Conservation (phyloP, 176 grass and related monocot species). For the Hordeum marinum region DNA sequence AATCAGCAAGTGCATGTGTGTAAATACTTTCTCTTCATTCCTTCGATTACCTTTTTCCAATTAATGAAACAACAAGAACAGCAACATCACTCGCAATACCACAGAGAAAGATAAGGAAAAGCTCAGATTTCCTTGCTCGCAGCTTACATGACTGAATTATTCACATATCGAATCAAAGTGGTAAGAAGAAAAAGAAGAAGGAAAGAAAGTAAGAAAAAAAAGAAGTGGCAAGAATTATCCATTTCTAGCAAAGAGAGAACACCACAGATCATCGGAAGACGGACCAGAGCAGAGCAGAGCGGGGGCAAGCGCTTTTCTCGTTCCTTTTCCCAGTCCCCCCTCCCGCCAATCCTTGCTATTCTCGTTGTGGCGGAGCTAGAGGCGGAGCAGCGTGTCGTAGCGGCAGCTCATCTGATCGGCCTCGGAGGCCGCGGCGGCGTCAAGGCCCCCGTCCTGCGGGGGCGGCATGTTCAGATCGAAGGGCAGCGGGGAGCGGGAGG, state of each 20-base stretch:
- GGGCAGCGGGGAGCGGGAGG: constrained; percentile 42
- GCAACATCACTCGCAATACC: constrained; percentile 5
- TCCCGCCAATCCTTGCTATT: constrained; percentile 15
- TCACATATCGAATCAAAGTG: constrained; percentile 64
- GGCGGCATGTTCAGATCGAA: constrained; percentile 85
- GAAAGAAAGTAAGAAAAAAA: not conserved
- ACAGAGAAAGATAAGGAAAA: constrained; percentile 47
- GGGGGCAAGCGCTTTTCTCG: not conserved
- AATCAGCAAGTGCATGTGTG: not conserved
- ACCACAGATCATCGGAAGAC: constrained; percentile 37
- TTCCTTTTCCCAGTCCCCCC: constrained; percentile 3
- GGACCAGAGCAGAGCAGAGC: not conserved
- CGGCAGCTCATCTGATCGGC: constrained; percentile 54
- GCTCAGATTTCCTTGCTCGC: constrained; percentile 60
- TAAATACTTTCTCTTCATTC: constrained; percentile 40
- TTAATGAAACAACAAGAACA: constrained; percentile 39
- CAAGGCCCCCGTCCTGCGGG: constrained; percentile 21
- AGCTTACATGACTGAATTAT: constrained; percentile 60
- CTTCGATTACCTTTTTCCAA: constrained; percentile 32
- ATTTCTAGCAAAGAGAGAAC: constrained; percentile 43
- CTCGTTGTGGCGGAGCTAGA: constrained; percentile 22
- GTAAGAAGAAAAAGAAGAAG: not conserved
- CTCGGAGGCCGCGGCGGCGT: constrained; percentile 16
- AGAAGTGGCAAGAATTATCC: constrained; percentile 42
- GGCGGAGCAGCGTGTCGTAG: constrained; percentile 51